Evolutionary conservation across 2,329 filamentous ascomycete species (phyloP), one percentile per base, ranked within the genome.

Genomic region (Ceratocystis colombiana): DNA sequence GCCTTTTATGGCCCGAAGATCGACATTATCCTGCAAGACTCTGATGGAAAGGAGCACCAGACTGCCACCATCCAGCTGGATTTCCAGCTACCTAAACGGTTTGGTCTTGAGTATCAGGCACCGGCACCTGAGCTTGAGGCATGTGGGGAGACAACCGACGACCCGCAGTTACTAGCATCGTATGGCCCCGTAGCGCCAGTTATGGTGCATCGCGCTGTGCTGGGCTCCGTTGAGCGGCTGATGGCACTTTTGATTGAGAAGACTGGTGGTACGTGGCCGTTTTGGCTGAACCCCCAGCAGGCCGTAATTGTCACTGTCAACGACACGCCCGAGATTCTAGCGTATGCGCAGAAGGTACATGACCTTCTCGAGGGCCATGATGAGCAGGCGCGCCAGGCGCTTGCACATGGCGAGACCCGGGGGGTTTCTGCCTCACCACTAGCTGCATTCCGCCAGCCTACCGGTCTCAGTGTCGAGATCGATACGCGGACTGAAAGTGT

Each of bases 1-100:
- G 90, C 90, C 3, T 96, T 96, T 72, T 96, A 96, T 72, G 90
- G 91, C 0, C 90, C 91, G 41, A 96, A 96, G 77, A 96, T 96
- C 70, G 90, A 96, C 72, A 88, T 96, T 57, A 84, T 95, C 48
- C 76, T 96, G 59, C 84, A 82, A 68, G 90, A 95, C 72, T 86
- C 87, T 0, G 83, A 89, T 71, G 89, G 89, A 6, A 95, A 93
- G 73, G 88, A 91, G 71, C 90, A 95, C 73, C 90, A 96, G 73
- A 89, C 91, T 2, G 91, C 90, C 2, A 95, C 90, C 0, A 87
- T 96, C 63, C 90, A 96, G 77, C 82, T 96, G 33, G 90, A 96
- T 74, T 95, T 96, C 74, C 91, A 96, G 75, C 80, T 96, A 1
- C 90, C 90, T 0, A 88, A 89, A 72, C 84, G 90, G 12, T 96